Percentiles rank a stretch among this genome's conserved stretches.
Conservation (phyloP, 805 yeast species). For the Blastobotrys chiropterorum region DNA sequence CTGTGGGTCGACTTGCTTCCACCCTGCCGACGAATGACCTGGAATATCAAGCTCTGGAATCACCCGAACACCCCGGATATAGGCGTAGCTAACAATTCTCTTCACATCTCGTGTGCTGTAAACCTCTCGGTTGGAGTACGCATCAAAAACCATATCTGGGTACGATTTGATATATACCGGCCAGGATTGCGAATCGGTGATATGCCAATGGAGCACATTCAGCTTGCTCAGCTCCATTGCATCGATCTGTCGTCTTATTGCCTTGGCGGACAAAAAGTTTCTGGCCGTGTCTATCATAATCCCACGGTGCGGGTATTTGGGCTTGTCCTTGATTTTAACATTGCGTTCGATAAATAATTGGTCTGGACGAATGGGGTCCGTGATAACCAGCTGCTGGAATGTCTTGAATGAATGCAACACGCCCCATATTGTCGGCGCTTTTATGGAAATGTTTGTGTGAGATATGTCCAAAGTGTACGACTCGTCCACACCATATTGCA, state of each 20-base stretch:
- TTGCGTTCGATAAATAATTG: conserved; percentile 29
- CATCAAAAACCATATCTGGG: conserved; percentile 37
- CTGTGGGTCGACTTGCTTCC: conserved; percentile 31
- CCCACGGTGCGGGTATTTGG: conserved; percentile 36
- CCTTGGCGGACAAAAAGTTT: conserved; percentile 29
- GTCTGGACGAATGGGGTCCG: conserved; percentile 17
- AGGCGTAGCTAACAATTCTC: conserved; percentile 31
- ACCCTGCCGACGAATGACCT: conserved; percentile 39
- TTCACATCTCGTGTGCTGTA: conserved; percentile 29
- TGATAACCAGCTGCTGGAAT: conserved; percentile 33
- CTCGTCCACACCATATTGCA: conserved; percentile 37
- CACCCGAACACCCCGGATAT: conserved; percentile 35
- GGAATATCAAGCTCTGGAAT: conserved; percentile 40
- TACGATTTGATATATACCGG: conserved; percentile 31
- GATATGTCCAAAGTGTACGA: conserved; percentile 29
- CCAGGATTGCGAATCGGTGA: conserved; percentile 38
- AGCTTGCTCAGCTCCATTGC: conserved; percentile 35
- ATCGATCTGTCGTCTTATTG: conserved; percentile 34
- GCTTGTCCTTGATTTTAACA: conserved; percentile 33
- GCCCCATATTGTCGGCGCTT: conserved; percentile 37
- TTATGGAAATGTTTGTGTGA: conserved; percentile 21
- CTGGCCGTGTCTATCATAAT: conserved; percentile 37
- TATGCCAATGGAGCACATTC: conserved; percentile 39
- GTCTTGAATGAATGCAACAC: conserved; percentile 38
- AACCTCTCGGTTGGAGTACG: conserved; percentile 32